Evolutionary conservation across 2,329 filamentous ascomycete species (phyloP), one percentile per base, ranked within the genome.

Genomic region (Trichoderma guizhouense): DNA sequence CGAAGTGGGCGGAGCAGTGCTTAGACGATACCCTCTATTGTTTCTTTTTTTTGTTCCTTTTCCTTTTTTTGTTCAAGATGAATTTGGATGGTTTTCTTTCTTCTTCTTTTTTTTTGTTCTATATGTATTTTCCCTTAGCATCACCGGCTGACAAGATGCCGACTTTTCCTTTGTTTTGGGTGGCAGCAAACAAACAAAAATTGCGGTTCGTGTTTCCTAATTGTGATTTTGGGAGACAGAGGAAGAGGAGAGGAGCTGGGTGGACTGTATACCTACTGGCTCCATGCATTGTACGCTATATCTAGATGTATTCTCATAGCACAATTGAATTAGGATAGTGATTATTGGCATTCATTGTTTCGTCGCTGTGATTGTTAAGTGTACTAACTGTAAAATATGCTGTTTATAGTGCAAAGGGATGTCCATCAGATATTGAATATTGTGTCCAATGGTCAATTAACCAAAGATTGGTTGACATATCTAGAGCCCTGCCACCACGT

Each of bases 1-100:
- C 14, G 30, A 39, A n/a, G 7, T 69, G 55, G 66, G 57, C 15
- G 66, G 55, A 32, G 57, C 30, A 36, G 66, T 69, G 66, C 55
- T 69, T 69, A 61, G 57, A 69, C 66, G 66, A 69, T 69, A 69
- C 66, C 66, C 66, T 51, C 8, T 47, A 26, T 62, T 69, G 66
- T 58, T 69, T 69, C 36, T 26, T 26, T 67, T 43, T 67, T 24
- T 53, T 5, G 5, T 53, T 51, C 15, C 53, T 12, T 47, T 53
- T 7, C 7, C 11, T 53, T 51, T 65, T 1, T 57, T 28, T 8
- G n/a, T n/a, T 64, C 55, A 12, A 58, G 55, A 58, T 32, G 55
- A 58, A 58, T 26, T 68, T 58, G 65, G 34, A 68, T 68, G 65
- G 32, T 3, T 60, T 67, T 55, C 32, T n/a, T 34, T 58, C 21